Evolutionary conservation across 352 stramenopile species (phyloP).

Genomic region (Phytopythium boreale): DNA sequence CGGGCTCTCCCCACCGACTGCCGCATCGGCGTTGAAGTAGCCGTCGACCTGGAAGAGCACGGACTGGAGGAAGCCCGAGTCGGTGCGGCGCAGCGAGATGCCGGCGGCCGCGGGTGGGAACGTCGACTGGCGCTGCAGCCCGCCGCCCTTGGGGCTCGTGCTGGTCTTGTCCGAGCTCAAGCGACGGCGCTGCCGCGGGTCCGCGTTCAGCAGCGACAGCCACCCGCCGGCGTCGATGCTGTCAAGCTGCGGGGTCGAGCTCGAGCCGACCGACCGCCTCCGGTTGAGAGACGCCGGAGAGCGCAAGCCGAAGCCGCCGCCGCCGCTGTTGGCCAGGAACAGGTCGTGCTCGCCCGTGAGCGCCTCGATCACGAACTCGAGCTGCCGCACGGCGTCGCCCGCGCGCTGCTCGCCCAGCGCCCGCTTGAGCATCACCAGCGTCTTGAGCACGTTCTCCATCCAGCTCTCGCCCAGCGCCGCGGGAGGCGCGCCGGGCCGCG

Average conservation of each 20-base stretch:
- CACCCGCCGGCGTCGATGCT: constrained; percentile 33
- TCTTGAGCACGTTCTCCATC: constrained; percentile 73
- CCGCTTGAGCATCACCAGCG: constrained; percentile 43
- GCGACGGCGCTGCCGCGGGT: constrained; percentile 17
- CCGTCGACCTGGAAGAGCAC: constrained; percentile 52
- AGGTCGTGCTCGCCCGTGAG: constrained; percentile 64
- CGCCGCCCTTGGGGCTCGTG: neutral
- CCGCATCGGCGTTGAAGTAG: constrained; percentile 18
- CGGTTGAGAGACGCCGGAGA: neutral
- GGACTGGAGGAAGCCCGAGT: constrained; percentile 47
- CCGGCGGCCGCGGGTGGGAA: constrained; percentile 11
- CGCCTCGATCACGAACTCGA: constrained; percentile 71
- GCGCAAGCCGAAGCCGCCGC: neutral
- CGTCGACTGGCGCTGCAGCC: neutral
- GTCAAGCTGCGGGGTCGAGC: constrained; percentile 12
- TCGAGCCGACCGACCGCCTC: neutral
- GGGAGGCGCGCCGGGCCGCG: neutral
- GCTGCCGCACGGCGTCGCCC: constrained; percentile 23
- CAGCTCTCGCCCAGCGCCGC: constrained; percentile 51
- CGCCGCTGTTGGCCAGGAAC: constrained; percentile 31
- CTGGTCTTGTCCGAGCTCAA: neutral
- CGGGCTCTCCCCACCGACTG: neutral
- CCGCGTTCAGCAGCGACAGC: constrained; percentile 53
- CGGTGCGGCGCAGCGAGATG: constrained; percentile 37
- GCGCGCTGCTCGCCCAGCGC: constrained; percentile 25